Conservation (phyloP, 2,329 filamentous ascomycete species). For the Kalmusia sp. region DNA sequence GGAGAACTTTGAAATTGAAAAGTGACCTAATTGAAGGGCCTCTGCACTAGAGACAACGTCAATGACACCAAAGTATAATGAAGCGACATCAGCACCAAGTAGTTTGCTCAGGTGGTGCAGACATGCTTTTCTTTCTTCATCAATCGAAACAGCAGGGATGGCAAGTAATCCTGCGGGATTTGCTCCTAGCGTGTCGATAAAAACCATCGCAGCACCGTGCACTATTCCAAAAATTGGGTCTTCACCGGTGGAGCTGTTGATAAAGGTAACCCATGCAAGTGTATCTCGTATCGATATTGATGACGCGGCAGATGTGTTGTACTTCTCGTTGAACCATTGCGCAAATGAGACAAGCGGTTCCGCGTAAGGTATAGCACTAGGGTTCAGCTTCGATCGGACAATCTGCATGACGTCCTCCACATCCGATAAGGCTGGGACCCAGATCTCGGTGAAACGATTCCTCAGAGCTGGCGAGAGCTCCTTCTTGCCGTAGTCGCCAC, state of each 20-base stretch:
- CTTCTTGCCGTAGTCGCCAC: constrained; percentile 97
- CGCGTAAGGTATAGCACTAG: constrained; percentile 64
- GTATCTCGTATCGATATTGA: constrained; percentile 91
- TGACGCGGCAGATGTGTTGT: constrained; percentile 75
- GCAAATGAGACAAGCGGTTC: constrained; percentile 82
- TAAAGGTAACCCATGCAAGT: constrained; percentile 90
- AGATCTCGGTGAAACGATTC: constrained; percentile 98
- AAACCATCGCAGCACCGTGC: constrained; percentile 93
- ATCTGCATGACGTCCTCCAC: constrained; percentile 88
- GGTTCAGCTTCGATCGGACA: constrained; percentile 74
- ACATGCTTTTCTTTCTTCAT: constrained; percentile 75
- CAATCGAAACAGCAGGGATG: constrained; percentile 72
- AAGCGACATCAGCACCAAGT: constrained; percentile 67
- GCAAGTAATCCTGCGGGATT: constrained; percentile 90
- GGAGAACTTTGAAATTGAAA: constrained; percentile 66
- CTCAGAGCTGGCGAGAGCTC: constrained; percentile 93
- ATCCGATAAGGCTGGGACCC: constrained; percentile 89
- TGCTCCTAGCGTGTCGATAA: constrained; percentile 92
- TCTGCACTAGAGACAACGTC: constrained; percentile 63
- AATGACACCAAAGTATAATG: constrained; percentile 70
- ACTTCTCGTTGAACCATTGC: constrained; percentile 87
- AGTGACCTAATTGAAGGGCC: constrained; percentile 74
- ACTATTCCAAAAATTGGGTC: constrained; percentile 64
- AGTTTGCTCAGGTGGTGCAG: constrained; percentile 74
- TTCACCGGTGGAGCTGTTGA: constrained; percentile 69